Evolutionary conservation across 169 alveolate species (phyloP).

Genomic region (Cryptosporidium xiaoi): DNA sequence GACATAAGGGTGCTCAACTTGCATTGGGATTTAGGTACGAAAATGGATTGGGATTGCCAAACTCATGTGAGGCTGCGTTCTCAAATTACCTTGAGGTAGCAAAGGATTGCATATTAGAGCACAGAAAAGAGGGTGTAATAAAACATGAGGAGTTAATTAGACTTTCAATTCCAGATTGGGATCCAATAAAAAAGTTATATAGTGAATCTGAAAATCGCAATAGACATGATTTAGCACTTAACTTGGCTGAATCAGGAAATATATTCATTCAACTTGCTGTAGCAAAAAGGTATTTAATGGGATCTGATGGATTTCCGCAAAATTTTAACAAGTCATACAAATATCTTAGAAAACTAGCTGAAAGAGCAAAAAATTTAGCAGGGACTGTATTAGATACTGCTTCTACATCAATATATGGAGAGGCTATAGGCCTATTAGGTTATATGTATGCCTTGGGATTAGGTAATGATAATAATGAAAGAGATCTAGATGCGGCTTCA

Average conservation of each 20-base stretch:
- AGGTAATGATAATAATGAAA: conserved; percentile 7
- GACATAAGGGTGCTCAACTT: conserved; percentile 54
- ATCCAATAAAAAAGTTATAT: conserved; percentile 32
- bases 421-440: conserved; percentile 64
- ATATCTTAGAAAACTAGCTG: conserved; percentile 50
- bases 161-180: conserved; percentile 70
- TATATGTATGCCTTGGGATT: conserved; percentile 65
- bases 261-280: conserved; percentile 48
- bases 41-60: conserved; percentile 42
- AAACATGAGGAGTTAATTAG: conserved; percentile 27
- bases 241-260: conserved; percentile 65
- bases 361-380: conserved; percentile 29
- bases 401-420: conserved; percentile 48
- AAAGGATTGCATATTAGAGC: not conserved
- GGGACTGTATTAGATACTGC: conserved; percentile 43
- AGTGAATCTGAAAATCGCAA: conserved; percentile 19
- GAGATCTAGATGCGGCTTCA: conserved; percentile 33
- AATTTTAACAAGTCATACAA: conserved; percentile 29
- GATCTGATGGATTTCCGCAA: conserved; percentile 60
- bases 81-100: conserved; percentile 60
- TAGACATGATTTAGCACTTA: conserved; percentile 54
- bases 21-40: conserved; percentile 64
- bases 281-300: conserved; percentile 58
- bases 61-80: conserved; percentile 46
- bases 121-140: conserved; percentile 14